phyloP scores from a whole-genome alignment of 768 basidiomycete species.

The Hygrophoropsis aurantiaca region DNA sequence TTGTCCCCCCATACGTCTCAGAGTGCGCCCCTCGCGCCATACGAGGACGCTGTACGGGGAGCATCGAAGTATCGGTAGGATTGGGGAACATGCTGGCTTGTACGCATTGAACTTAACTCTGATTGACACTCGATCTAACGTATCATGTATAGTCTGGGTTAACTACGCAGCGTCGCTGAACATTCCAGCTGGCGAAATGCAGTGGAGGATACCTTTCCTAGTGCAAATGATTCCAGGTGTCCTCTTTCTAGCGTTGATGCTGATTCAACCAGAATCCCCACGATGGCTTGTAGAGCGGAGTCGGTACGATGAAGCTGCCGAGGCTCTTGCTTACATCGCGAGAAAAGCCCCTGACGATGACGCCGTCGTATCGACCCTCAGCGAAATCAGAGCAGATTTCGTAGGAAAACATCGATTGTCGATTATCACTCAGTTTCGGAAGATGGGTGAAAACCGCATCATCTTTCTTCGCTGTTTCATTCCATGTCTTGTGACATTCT shows the following conservation, averaged over 20 bases:
- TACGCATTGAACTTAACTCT: slow-evolving; percentile 14
- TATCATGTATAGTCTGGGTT: slow-evolving; percentile 30
- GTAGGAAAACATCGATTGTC: slow-evolving; percentile 26
- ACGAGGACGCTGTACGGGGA: slow-evolving; percentile 37
- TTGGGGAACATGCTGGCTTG: slow-evolving; percentile 36
- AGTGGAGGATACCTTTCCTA: slow-evolving; percentile 39
- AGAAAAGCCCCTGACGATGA: slow-evolving; percentile 22
- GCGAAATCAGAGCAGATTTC: slow-evolving; percentile 36
- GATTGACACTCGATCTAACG: background rate
- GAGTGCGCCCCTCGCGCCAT: slow-evolving; percentile 38
- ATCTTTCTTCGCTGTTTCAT: slow-evolving; percentile 31
- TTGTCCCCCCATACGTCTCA: slow-evolving; percentile 37
- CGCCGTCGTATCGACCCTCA: slow-evolving; percentile 28
- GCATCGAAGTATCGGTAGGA: slow-evolving; percentile 31
- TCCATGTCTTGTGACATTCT: slow-evolving; percentile 31
- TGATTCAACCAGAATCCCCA: slow-evolving; percentile 41
- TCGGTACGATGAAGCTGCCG: slow-evolving; percentile 32
- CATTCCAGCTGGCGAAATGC: slow-evolving; percentile 24
- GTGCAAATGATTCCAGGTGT: slow-evolving; percentile 40
- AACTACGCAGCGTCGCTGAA: slow-evolving; percentile 31
- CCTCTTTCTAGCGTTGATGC: slow-evolving; percentile 35
- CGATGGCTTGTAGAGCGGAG: slow-evolving; percentile 39
- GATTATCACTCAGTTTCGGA: slow-evolving; percentile 26
- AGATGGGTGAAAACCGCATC: slow-evolving; percentile 32
- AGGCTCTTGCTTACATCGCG: slow-evolving; percentile 29